Conservation (phyloP, 768 basidiomycete species). For the Auriscalpium vulgare region DNA sequence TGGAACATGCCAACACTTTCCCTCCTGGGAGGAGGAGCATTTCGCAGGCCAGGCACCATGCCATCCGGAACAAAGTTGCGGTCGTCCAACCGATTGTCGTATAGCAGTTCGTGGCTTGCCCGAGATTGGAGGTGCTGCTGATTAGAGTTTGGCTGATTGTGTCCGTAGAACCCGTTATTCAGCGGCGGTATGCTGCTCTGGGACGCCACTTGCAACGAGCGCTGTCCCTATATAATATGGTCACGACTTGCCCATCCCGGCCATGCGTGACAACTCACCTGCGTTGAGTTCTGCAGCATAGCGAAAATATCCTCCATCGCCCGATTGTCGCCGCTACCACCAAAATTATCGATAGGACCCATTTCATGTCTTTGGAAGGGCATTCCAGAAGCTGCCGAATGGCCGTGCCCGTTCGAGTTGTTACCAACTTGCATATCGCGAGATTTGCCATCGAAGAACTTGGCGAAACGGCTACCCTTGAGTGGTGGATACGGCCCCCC, state of each 20-base stretch:
- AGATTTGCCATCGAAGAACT: slow-evolving; percentile 75
- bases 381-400: slow-evolving; percentile 38
- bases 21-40: slow-evolving; percentile 52
- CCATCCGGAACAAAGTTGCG: slow-evolving; percentile 77
- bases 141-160: slow-evolving; percentile 23
- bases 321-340: slow-evolving; percentile 41
- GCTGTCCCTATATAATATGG: slow-evolving; percentile 8
- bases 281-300: slow-evolving; percentile 70
- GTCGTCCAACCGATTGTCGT: slow-evolving; percentile 69
- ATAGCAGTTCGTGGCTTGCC: slow-evolving; percentile 57
- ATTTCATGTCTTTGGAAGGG: slow-evolving; percentile 41
- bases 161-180: slow-evolving; percentile 19
- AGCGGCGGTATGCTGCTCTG: slow-evolving; percentile 18
- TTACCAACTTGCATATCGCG: slow-evolving; percentile 39
- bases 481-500: slow-evolving; percentile 41
- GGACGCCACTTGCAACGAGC: slow-evolving; percentile 7
- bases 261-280: slow-evolving; percentile 38
- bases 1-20: slow-evolving; percentile 44
- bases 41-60: slow-evolving; percentile 77
- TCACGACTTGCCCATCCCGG: slow-evolving; percentile 11
- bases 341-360: slow-evolving; percentile 27
- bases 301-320: slow-evolving; percentile 77
- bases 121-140: slow-evolving; percentile 26
- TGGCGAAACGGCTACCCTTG: slow-evolving; percentile 80
- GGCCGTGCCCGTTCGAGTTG: slow-evolving; percentile 28